Evolutionary conservation across 1,284 basidiomycete species (phyloP).

Genomic region (Puccinia hordei): DNA sequence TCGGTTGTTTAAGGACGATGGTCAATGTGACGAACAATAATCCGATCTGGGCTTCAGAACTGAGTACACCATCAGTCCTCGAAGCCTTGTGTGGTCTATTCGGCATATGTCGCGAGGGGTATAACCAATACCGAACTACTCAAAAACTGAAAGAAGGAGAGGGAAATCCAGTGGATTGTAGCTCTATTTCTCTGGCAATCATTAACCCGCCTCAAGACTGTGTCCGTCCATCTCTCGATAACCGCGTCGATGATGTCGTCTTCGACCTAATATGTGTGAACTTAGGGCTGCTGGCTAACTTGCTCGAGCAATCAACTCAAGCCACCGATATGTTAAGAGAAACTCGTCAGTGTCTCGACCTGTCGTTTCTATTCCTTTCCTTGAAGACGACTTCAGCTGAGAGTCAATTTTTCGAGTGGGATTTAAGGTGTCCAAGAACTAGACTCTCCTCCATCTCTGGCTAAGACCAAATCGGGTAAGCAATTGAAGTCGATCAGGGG

Average conservation of each 20-base stretch:
- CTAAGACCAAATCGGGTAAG: background rate
- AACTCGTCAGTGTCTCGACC: slow-evolving; percentile 1
- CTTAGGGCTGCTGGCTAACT: slow-evolving; percentile 41
- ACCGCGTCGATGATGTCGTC: slow-evolving; percentile 26
- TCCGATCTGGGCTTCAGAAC: slow-evolving; percentile 9
- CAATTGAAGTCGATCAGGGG: background rate
- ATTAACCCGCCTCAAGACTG: background rate
- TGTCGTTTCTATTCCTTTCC: background rate
- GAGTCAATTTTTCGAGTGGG: background rate
- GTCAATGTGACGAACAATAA: slow-evolving; percentile 45
- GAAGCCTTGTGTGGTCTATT: slow-evolving; percentile 26
- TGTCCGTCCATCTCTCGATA: background rate
- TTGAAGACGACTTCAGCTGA: background rate
- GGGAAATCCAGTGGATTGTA: background rate
- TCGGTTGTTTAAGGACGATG: slow-evolving; percentile 41
- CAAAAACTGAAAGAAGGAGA: background rate
- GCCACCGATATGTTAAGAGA: slow-evolving; percentile 28
- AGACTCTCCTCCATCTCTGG: background rate
- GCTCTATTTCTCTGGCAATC: no score
- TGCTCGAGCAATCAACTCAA: slow-evolving; percentile 29
- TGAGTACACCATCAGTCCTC: slow-evolving; percentile 23
- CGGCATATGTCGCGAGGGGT: slow-evolving; percentile 37
- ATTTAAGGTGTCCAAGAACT: background rate
- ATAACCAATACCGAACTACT: slow-evolving; percentile 4
- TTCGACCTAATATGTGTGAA: slow-evolving; percentile 43